Evolutionary conservation across 2,329 filamentous ascomycete species (phyloP), one percentile per base, ranked within the genome.

Genomic region (Grosmannia serpens): DNA sequence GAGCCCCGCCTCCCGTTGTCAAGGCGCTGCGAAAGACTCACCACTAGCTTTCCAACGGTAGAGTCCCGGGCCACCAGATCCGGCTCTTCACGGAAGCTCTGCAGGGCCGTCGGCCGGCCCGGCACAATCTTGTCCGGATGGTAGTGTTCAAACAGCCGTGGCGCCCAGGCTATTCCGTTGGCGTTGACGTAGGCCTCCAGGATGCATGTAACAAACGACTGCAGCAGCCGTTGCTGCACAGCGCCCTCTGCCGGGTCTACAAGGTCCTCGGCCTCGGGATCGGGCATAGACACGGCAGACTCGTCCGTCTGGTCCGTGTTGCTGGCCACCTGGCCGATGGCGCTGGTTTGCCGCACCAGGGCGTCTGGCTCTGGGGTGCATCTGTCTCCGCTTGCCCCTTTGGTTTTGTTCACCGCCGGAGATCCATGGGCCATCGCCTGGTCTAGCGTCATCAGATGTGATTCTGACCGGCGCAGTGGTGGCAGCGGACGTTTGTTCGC

Each of bases 201-300:
- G 22, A 91, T 73, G 67, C 88, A 87, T 0, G 87, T 89, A n/a
- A 89, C 77, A 69, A 94, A 91, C 1, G 85, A 84, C 66, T 89
- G 85, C 27, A 92, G 71, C 20, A 92, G 74, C 59, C 80, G 82
- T 41, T 76, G 75, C 65, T 86, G 82, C 61, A 91, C 74, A 10
- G 77, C 79, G 2, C 73, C 74, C 68, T 91, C 87, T 41, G 77
- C 75, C 7, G 77, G 76, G 52, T 78, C 76, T 44, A 73, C 67
- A 68, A 76, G 71, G 72, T 79, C 59, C 69, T 83, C 74, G 3
- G 79, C 81, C 69, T 86, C 83, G 0, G 83, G 83, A 65, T 85
- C 84, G 2, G 82, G 82, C 8, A 80, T 82, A 54, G 78, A 81
- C 70, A 76, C 78, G 50, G 73, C 75, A n/a, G 71, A 72, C 69